Base-by-base conservation (phyloP, 1,284 basidiomycete genomes). In the Ceratobasidium sp. region DNA sequence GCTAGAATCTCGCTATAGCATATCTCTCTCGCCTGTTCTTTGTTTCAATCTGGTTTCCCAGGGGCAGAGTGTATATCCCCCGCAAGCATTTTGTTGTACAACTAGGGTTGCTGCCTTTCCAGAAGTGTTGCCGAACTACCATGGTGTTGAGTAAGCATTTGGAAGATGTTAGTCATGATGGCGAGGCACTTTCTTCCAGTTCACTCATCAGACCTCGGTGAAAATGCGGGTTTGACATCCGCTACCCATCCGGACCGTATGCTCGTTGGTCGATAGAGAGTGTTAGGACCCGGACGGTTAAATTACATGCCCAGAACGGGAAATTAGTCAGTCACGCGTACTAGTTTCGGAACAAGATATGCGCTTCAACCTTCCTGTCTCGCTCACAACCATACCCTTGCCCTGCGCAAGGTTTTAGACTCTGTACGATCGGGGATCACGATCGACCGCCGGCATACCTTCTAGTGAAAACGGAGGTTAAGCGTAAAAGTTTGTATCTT, bases 321-420 rank as follows among this genome's bases (percentile, higher is more conserved):
- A n/a, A n/a, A n/a, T n/a, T n/a, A n/a, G n/a, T n/a, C n/a, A n/a
- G n/a, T n/a, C n/a, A n/a, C n/a, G n/a, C n/a, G n/a, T n/a, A n/a
- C n/a, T n/a, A n/a, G n/a, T n/a, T n/a, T n/a, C n/a, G n/a, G n/a
- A n/a, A n/a, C n/a, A 40, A 40, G 38, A 40, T 8, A 7, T 17
- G 7, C 38, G 38, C 8, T 17, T 17, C 17, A 40, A 40, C 38
- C 38, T 17, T 40, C 57, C 6, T 57, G 8, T 42, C 35, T 43
- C n/a, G 22, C n/a, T 1, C 13, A 15, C 32, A n/a, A 38, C 45
- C 20, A 29, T 52, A 34, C 43, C 58, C 58, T 50, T 35, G 32
- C 58, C 58, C 58, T 64, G 58, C 40, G 22, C 58, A 40, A 64
- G 32, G 29, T 64, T 64, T 64, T 52, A 64, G 58, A 38, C 45